Percentiles rank a stretch among this genome's conserved stretches.
These are phyloP conservation scores for Neopestalotiopsis rosae DNA, from an alignment of 2,329 filamentous ascomycete species.

Conservation along the genomic window DNA sequence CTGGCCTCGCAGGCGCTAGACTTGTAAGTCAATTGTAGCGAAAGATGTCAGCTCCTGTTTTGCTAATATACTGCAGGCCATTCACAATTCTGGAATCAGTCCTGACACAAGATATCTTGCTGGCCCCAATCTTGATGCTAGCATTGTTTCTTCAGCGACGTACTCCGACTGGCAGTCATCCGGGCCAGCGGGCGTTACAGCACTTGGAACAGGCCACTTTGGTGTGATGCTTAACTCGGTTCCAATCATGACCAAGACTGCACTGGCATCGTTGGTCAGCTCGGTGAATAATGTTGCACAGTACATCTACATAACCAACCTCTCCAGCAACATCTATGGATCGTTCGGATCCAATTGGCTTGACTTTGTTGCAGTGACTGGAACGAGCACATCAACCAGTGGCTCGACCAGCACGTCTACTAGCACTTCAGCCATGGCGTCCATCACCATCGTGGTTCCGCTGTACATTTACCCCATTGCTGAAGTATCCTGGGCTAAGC, in stretches of 20 bases:
- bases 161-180: neutral
- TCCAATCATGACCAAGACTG: neutral
- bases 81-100: neutral
- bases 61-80: neutral
- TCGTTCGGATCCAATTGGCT: neutral
- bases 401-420: neutral
- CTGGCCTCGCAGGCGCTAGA: neutral
- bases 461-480: conserved; percentile 3
- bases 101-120: neutral
- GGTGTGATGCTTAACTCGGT: neutral
- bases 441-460: neutral
- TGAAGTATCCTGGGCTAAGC: neutral
- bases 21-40: neutral
- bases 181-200: neutral
- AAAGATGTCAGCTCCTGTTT: neutral
- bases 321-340: neutral
- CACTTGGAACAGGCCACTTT: neutral
- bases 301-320: neutral
- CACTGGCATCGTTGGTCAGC: neutral
- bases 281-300: neutral
- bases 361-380: neutral
- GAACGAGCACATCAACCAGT: neutral
- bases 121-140: neutral
- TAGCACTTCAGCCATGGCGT: neutral
- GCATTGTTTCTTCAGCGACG: neutral